Percentiles rank a stretch among this genome's conserved stretches.
phyloP scores from a whole-genome alignment of 2,329 filamentous ascomycete species.

The Diplodia corticola region DNA sequence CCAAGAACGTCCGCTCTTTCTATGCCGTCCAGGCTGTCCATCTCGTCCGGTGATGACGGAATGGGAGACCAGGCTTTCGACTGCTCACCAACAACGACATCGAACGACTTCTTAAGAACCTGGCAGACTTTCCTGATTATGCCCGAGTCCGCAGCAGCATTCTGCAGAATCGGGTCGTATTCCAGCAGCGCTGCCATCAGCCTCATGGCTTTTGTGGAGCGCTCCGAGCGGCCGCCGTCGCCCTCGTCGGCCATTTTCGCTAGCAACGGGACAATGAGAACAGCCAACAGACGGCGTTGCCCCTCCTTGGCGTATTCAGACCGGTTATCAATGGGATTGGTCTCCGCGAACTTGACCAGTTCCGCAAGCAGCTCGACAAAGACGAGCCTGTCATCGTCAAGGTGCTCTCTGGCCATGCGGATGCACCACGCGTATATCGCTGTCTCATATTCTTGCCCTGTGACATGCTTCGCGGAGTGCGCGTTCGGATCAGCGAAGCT shows the following conservation, averaged over 20 bases:
- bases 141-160: conserved; percentile 72
- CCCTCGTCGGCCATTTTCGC: conserved; percentile 49
- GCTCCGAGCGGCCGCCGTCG: conserved; percentile 28
- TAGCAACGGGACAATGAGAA: conserved; percentile 50
- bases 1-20: conserved; percentile 19
- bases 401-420: conserved; percentile 44
- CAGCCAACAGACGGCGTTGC: conserved; percentile 43
- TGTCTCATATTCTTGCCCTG: conserved; percentile 47
- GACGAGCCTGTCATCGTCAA: conserved; percentile 43
- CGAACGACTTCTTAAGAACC: conserved; percentile 66
- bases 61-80: conserved; percentile 58
- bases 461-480: conserved; percentile 32
- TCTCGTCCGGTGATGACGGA: conserved; percentile 27
- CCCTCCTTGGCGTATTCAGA: conserved; percentile 40
- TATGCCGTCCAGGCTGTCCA: conserved; percentile 6
- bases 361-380: conserved; percentile 43
- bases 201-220: conserved; percentile 60
- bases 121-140: conserved; percentile 63
- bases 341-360: conserved; percentile 34
- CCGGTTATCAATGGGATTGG: conserved; percentile 37
- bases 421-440: conserved; percentile 52
- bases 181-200: conserved; percentile 77
- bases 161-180: conserved; percentile 77
- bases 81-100: conserved; percentile 47
- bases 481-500: conserved; percentile 35